Evolutionary conservation across 768 basidiomycete species (phyloP).

Genomic region (Dentipellis sp.): DNA sequence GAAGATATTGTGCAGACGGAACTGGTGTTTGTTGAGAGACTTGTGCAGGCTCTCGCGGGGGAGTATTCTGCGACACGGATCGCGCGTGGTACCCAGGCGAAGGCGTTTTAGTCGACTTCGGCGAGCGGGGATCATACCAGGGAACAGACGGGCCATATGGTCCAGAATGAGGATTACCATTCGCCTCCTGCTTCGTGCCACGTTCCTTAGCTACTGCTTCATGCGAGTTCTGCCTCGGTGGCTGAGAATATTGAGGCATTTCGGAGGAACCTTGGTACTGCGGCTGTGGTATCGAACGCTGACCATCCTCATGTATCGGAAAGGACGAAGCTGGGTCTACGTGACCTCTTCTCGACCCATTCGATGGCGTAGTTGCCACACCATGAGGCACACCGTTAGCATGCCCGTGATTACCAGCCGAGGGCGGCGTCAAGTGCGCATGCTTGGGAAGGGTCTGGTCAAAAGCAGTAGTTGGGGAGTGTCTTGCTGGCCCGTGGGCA

Average conservation of each 20-base stretch:
- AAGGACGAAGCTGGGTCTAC: conserved; percentile 10
- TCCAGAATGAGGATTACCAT: background rate
- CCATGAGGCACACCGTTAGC: background rate
- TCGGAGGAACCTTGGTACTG: background rate
- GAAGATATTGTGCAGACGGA: background rate
- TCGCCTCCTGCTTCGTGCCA: background rate
- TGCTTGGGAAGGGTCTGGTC: too few relatives aligned
- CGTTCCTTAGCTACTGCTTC: background rate
- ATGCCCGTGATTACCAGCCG: background rate
- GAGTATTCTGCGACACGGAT: conserved; percentile 11
- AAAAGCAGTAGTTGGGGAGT: too few relatives aligned
- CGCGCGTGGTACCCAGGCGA: conserved; percentile 10
- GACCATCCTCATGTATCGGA: conserved; percentile 12
- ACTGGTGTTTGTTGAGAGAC: too few relatives aligned
- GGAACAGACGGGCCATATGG: background rate
- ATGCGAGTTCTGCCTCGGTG: background rate
- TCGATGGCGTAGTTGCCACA: background rate
- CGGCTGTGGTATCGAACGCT: conserved; percentile 2
- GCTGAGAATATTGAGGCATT: background rate
- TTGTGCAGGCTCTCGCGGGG: conserved; percentile 5
- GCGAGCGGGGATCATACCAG: conserved; percentile 3
- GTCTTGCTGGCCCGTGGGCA: too few relatives aligned
- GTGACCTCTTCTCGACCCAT: conserved; percentile 1
- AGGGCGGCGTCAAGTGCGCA: background rate
- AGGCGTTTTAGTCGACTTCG: conserved; percentile 11